Percentiles rank a stretch among this genome's conserved stretches.
These are phyloP conservation scores for Sistotremastrum suecicum DNA, from an alignment of 768 basidiomycete genomes.

Conservation along the genomic window DNA sequence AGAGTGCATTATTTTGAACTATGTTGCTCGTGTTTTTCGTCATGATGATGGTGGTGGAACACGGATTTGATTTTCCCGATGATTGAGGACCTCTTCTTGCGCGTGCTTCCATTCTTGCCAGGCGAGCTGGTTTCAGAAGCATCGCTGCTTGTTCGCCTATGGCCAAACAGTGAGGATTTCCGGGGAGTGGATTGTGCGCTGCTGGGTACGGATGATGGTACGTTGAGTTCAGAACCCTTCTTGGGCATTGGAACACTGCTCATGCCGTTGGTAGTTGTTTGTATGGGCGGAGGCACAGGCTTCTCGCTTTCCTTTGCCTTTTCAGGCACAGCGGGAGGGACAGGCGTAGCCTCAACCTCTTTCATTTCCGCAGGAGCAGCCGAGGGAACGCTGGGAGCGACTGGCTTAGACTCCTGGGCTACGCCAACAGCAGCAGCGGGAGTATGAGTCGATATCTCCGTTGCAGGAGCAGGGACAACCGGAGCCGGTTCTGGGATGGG, in stretches of 20 bases:
- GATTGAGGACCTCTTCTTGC: conserved; percentile 41
- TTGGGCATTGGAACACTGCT: not conserved
- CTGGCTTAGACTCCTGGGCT: conserved; percentile 1
- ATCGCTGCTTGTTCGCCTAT: not conserved
- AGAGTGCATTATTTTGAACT: too few species aligned
- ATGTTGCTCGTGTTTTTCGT: conserved; percentile 22
- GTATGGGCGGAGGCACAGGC: not conserved
- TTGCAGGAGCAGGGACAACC: conserved; percentile 1
- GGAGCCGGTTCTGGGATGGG: conserved; percentile 1
- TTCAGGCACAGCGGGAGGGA: not conserved
- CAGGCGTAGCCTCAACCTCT: not conserved
- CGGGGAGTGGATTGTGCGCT: conserved; percentile 11
- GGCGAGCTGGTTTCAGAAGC: not conserved
- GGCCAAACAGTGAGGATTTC: conserved; percentile 2
- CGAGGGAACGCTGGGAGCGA: not conserved
- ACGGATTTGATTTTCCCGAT: conserved; percentile 38
- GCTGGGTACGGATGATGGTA: conserved; percentile 6
- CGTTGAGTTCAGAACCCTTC: not conserved
- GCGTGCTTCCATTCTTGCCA: conserved; percentile 7
- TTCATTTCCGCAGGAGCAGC: not conserved
- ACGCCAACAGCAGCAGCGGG: conserved; percentile 3
- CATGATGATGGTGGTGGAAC: conserved; percentile 34
- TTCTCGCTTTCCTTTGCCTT: not conserved
- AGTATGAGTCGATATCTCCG: conserved; percentile 11
- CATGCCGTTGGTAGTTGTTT: not conserved